These are phyloP conservation scores for Euphrasia confusa DNA, from an alignment of 257 asterid species.

Conservation along the genomic window DNA sequence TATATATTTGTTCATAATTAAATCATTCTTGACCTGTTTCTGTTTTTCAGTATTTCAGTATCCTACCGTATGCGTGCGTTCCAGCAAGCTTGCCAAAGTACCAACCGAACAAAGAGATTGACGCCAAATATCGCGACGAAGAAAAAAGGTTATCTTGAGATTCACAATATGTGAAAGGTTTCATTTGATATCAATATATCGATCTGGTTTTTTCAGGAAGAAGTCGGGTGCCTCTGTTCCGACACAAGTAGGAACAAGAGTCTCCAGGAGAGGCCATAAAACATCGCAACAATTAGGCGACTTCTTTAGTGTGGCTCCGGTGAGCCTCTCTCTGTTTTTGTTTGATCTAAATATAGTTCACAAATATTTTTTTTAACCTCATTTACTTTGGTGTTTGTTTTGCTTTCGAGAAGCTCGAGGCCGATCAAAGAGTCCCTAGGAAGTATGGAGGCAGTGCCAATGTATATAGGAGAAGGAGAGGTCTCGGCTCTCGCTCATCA, in stretches of 20 bases:
- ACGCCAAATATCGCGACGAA: constrained; percentile 79
- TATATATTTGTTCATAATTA: too few species aligned
- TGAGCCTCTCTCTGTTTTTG: constrained; percentile 42
- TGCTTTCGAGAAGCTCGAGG: constrained; percentile 37
- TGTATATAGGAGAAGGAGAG: constrained; percentile 39
- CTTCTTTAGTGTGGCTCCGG: constrained; percentile 35
- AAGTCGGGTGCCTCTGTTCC: constrained; percentile 36
- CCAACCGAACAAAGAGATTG: constrained; percentile 96
- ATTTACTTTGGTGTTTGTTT: neutral
- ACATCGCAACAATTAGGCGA: constrained; percentile 45
- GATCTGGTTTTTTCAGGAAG: constrained; percentile 42
- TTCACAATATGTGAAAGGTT: neutral
- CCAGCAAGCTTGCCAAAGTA: constrained; percentile 80
- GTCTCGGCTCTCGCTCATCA: constrained; percentile 39
- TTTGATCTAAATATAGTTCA: neutral
- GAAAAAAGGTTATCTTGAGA: constrained; percentile 40
- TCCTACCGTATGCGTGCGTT: constrained; percentile 79
- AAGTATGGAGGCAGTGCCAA: constrained; percentile 28
- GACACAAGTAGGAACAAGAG: constrained; percentile 44
- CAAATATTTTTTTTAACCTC: too few species aligned
- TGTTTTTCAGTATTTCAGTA: constrained; percentile 60
- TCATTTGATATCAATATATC: neutral
- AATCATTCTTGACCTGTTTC: neutral
- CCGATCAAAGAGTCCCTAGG: constrained; percentile 32
- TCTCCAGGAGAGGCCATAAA: constrained; percentile 49